Conservation (phyloP, 495 filamentous ascomycete species). For the Penicillium samsonianum region DNA sequence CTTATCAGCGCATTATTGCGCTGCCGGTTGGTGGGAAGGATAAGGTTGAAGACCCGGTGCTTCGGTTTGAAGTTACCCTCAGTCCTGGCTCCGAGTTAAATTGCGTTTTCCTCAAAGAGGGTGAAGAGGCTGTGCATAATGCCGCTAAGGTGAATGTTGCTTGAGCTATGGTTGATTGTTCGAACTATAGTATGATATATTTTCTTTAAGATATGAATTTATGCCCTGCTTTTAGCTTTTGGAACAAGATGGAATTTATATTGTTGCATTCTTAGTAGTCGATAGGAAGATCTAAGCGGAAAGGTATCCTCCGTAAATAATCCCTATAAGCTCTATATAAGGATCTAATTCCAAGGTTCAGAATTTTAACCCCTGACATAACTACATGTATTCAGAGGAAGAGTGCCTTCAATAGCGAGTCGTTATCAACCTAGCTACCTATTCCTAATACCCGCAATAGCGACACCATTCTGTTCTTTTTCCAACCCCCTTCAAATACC, state of each 20-base stretch:
- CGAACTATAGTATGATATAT: neutral
- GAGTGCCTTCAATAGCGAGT: too few relatives aligned
- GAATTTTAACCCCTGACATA: neutral
- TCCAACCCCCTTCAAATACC: too few relatives aligned
- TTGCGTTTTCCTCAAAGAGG: constrained; percentile 45
- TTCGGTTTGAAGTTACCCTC: constrained; percentile 44
- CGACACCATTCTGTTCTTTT: too few relatives aligned
- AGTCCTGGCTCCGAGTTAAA: constrained; percentile 45
- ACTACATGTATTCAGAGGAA: neutral
- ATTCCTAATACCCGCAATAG: too few relatives aligned
- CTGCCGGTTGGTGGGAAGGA: constrained; percentile 36
- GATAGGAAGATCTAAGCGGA: neutral
- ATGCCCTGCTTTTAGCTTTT: neutral
- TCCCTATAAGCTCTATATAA: neutral
- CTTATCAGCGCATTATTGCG: constrained; percentile 53
- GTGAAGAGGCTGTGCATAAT: constrained; percentile 19
- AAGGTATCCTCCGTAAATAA: neutral
- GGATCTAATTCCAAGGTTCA: neutral
- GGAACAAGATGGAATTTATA: too few relatives aligned
- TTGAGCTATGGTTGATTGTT: neutral
- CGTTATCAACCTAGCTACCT: too few relatives aligned
- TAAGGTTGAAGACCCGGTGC: constrained; percentile 37
- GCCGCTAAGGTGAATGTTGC: neutral
- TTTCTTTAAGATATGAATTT: neutral
- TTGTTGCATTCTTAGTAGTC: neutral